A percentile compares a stretch with the other conserved stretches of the same genome.
These are phyloP conservation scores for Chimonanthus salicifolius DNA, from an alignment of 164 flowering plant genomes.

Conservation along the genomic window DNA sequence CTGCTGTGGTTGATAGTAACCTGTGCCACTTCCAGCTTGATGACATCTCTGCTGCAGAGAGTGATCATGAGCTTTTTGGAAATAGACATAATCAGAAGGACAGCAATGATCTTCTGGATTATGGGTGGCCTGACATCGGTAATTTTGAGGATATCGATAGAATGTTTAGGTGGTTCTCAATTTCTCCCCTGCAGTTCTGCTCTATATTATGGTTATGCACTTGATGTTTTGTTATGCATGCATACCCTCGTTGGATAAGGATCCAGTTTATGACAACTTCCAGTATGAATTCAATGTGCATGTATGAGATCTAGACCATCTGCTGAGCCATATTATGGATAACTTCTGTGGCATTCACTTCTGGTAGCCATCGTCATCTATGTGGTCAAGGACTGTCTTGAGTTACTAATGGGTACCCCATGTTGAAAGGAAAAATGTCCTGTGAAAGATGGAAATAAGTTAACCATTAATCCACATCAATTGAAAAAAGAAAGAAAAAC, in stretches of 20 bases:
- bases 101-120: constrained; percentile 38
- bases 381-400: neutral
- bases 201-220: neutral
- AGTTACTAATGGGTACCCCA: neutral
- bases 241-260: too few relatives aligned
- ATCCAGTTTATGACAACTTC: too few relatives aligned
- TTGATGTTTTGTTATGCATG: too few relatives aligned
- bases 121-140: constrained; percentile 75
- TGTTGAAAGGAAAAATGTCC: too few relatives aligned
- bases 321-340: neutral
- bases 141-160: constrained; percentile 80
- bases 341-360: too few relatives aligned
- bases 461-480: neutral
- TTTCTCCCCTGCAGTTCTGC: neutral
- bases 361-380: too few relatives aligned
- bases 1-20: constrained; percentile 28
- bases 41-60: constrained; percentile 42
- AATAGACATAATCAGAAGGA: constrained; percentile 43
- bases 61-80: constrained; percentile 42
- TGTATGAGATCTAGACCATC: neutral
- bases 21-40: constrained; percentile 35
- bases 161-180: constrained; percentile 61
- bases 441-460: neutral
- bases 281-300: neutral
- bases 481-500: neutral